These are phyloP conservation scores for Rhodosporidiobolus odoratus DNA, from an alignment of 768 basidiomycete species.

Conservation along the genomic window DNA sequence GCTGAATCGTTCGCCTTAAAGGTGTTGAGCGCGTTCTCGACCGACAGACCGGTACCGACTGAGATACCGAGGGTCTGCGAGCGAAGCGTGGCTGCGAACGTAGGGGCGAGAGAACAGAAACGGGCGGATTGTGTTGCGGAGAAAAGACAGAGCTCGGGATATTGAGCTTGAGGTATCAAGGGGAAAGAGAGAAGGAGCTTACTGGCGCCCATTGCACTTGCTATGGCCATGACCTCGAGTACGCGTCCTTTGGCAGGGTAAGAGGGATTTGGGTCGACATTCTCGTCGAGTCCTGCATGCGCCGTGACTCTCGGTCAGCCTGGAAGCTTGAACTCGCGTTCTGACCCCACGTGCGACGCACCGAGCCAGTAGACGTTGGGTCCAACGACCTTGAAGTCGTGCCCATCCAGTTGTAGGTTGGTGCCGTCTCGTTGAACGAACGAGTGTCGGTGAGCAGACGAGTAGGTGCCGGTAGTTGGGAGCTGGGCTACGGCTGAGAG, in stretches of 20 bases:
- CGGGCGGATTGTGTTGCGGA: background rate
- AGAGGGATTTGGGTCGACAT: slow-evolving; percentile 33
- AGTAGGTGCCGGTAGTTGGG: background rate
- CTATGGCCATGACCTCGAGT: slow-evolving; percentile 41
- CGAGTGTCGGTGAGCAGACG: background rate
- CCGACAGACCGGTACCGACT: slow-evolving; percentile 43
- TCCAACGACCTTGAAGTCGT: slow-evolving; percentile 36
- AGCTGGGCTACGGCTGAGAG: slow-evolving; percentile 18
- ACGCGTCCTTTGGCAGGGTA: slow-evolving; percentile 33
- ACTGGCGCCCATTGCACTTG: slow-evolving; percentile 42
- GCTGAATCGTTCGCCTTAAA: slow-evolving; percentile 43
- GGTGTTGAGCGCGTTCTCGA: slow-evolving; percentile 43
- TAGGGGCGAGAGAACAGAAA: background rate
- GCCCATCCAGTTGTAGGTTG: slow-evolving; percentile 29
- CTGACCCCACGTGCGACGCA: background rate
- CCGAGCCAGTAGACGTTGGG: slow-evolving; percentile 43
- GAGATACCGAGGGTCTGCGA: slow-evolving; percentile 45
- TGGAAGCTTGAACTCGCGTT: background rate
- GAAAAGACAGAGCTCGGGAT: background rate
- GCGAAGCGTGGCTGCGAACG: slow-evolving; percentile 41
- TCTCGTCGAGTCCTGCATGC: slow-evolving; percentile 41
- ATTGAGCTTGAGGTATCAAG: rapidly evolving
- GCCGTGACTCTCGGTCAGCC: background rate
- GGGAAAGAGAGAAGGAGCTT: background rate
- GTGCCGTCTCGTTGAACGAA: slow-evolving; percentile 34